Evolutionary conservation across 2,329 filamentous ascomycete species (phyloP).

Genomic region (Esteya vermicola): DNA sequence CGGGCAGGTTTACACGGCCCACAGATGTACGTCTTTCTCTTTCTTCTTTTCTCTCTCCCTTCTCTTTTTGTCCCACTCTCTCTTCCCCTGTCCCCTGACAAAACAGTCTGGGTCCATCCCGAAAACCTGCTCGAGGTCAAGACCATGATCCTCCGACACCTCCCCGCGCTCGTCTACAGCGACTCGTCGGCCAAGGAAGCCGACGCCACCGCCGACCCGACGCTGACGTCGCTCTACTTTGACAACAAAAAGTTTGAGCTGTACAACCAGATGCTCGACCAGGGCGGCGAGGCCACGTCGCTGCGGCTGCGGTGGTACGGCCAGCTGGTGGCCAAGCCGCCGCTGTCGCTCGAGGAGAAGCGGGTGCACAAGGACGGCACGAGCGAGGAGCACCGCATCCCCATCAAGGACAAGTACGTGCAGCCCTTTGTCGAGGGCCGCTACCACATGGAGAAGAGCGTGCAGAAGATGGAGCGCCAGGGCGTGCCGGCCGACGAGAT

Average conservation of each 20-base stretch:
- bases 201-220: conserved; percentile 70
- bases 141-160: conserved; percentile 79
- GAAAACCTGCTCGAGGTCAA: conserved; percentile 97
- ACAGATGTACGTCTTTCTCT: conserved; percentile 55
- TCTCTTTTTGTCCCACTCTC: not conserved
- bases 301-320: conserved; percentile 87
- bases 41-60: not conserved
- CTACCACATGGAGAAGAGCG: conserved; percentile 82
- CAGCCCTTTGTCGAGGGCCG: conserved; percentile 73
- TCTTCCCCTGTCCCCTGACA: not conserved
- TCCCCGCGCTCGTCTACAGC: conserved; percentile 89
- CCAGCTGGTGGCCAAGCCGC: conserved; percentile 61
- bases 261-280: conserved; percentile 73
- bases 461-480: conserved; percentile 73
- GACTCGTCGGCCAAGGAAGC: conserved; percentile 71
- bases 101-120: conserved; percentile 69
- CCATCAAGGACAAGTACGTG: conserved; percentile 89
- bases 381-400: conserved; percentile 66
- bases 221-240: conserved; percentile 91
- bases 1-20: conserved; percentile 64
- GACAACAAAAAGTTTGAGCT: conserved; percentile 77
- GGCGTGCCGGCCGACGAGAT: conserved; percentile 53
- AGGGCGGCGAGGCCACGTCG: conserved; percentile 62
- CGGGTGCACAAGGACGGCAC: conserved; percentile 60
- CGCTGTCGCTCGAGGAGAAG: conserved; percentile 84